Conservation (phyloP, 1,284 basidiomycete species). For the Salmacisia buchloeana region DNA sequence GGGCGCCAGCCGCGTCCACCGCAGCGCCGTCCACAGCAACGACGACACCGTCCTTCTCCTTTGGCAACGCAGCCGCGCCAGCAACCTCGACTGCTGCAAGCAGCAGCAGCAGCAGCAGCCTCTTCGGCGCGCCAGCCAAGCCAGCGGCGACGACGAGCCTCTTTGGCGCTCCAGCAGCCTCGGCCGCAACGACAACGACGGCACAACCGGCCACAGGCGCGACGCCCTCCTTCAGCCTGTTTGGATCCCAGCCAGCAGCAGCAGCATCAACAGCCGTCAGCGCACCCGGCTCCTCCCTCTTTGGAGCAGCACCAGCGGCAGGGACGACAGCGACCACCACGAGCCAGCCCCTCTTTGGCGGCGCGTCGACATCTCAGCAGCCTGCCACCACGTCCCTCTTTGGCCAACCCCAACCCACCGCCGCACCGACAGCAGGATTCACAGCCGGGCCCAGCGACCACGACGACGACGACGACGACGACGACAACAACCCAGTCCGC, state of each 20-base stretch:
- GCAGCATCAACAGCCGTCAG: neutral
- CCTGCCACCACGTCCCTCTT: neutral
- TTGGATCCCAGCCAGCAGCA: slow-evolving; percentile 17
- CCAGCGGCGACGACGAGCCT: too few relatives aligned
- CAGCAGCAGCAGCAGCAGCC: slow-evolving; percentile 5
- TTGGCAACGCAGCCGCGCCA: slow-evolving; percentile 6
- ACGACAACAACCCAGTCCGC: too few relatives aligned
- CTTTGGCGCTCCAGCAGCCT: too few relatives aligned
- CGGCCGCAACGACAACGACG: too few relatives aligned
- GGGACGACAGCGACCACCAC: neutral
- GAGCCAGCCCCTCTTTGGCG: neutral
- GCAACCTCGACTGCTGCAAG: neutral
- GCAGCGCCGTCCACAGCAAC: slow-evolving; percentile 9
- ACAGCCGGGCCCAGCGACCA: neutral
- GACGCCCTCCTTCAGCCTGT: neutral
- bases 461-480: too few relatives aligned
- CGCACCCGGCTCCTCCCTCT: neutral
- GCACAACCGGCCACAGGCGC: too few relatives aligned
- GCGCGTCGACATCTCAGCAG: neutral
- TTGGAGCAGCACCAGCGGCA: neutral
- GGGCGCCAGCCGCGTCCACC: slow-evolving; percentile 22
- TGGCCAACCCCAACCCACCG: neutral
- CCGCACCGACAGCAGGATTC: neutral
- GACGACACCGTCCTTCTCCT: slow-evolving; percentile 16
- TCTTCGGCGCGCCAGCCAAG: too few relatives aligned